A percentile compares a stretch with the other conserved stretches of the same genome.
These are phyloP conservation scores for Cymbopogon flexuosus DNA, from an alignment of 202 grass and related monocot species.

Conservation along the genomic window DNA sequence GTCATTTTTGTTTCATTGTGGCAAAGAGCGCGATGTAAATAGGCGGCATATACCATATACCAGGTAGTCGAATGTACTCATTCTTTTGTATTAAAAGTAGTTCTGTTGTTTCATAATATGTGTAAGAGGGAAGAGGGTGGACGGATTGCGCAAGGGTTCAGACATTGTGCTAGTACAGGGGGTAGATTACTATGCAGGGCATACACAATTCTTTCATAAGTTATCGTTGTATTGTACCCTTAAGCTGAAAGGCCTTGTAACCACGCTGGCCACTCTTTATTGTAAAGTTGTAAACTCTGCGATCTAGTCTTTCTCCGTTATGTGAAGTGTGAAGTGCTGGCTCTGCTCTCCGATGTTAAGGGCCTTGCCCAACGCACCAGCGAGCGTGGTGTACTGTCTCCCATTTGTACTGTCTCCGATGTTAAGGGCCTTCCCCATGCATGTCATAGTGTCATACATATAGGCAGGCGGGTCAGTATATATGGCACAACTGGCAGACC, in stretches of 20 bases:
- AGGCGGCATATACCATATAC: slow-evolving; percentile 49
- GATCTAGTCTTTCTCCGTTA: neutral
- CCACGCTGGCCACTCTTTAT: neutral
- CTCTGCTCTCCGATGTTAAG: neutral
- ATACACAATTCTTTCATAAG: slow-evolving; percentile 30
- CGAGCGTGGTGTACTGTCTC: no score
- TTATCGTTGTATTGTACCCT: slow-evolving; percentile 31
- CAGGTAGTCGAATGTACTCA: slow-evolving; percentile 26
- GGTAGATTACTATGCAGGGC: slow-evolving; percentile 6
- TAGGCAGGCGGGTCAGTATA: no score
- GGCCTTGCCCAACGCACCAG: no score
- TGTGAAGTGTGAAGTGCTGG: neutral
- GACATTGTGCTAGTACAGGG: slow-evolving; percentile 5
- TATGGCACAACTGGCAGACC: no score
- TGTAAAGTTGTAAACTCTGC: neutral
- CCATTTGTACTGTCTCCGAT: neutral
- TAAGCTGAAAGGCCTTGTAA: neutral
- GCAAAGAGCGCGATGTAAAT: slow-evolving; percentile 53
- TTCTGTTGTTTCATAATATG: slow-evolving; percentile 35
- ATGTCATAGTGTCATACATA: no score
- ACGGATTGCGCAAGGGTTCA: neutral
- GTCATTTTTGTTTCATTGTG: slow-evolving; percentile 19
- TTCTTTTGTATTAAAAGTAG: slow-evolving; percentile 68
- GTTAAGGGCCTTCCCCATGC: no score
- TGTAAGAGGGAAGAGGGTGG: slow-evolving; percentile 5